These are phyloP conservation scores for Pseudozyma hubeiensis DNA, from an alignment of 1,284 basidiomycete genomes.

Conservation along the genomic window DNA sequence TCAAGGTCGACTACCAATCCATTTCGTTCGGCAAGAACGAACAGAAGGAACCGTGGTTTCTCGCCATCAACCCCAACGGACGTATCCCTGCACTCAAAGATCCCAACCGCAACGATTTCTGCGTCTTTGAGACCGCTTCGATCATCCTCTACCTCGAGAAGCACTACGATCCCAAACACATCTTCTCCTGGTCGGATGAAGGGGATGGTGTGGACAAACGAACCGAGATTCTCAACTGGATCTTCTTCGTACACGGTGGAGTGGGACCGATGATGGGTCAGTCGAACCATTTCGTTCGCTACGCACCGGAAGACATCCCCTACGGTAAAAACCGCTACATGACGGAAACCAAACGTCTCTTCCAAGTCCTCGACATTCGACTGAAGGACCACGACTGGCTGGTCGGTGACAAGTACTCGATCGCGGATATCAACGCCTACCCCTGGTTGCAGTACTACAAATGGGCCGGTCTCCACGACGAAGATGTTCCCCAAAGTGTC, in stretches of 20 bases:
- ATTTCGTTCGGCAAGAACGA: slow-evolving; percentile 45
- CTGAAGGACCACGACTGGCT: slow-evolving; percentile 55
- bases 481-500: slow-evolving; percentile 35
- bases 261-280: slow-evolving; percentile 57
- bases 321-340: slow-evolving; percentile 51
- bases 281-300: slow-evolving; percentile 50
- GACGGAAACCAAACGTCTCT: slow-evolving; percentile 52
- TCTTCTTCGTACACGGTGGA: slow-evolving; percentile 53
- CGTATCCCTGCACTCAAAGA: slow-evolving; percentile 59
- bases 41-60: slow-evolving; percentile 58
- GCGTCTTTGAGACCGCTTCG: slow-evolving; percentile 52
- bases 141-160: slow-evolving; percentile 61
- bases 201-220: slow-evolving; percentile 43
- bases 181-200: slow-evolving; percentile 46
- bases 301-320: slow-evolving; percentile 55
- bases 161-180: slow-evolving; percentile 57
- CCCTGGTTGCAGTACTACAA: slow-evolving; percentile 54
- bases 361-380: slow-evolving; percentile 47
- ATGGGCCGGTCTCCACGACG: slow-evolving; percentile 36
- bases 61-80: slow-evolving; percentile 63
- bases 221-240: slow-evolving; percentile 37
- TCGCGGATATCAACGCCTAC: slow-evolving; percentile 59
- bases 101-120: slow-evolving; percentile 43
- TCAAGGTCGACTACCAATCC: slow-evolving; percentile 35
- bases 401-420: slow-evolving; percentile 55